Percentiles rank a stretch among this genome's conserved stretches.
Evolutionary conservation across 2,329 filamentous ascomycete species (phyloP).

Genomic region (Microdochium trichocladiopsis): DNA sequence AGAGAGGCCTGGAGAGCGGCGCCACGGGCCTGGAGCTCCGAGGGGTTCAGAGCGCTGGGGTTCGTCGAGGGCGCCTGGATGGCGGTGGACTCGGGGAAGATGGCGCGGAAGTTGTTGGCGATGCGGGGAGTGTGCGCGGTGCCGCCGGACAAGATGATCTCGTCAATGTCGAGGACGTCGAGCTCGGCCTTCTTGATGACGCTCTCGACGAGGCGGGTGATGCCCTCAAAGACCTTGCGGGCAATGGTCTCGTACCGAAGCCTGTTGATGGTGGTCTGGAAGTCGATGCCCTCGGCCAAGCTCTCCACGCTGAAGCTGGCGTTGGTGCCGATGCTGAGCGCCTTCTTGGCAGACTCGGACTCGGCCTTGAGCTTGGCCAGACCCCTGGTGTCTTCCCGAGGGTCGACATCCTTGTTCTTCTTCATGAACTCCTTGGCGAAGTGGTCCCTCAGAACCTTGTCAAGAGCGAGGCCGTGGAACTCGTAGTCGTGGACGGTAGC

Average conservation of each 20-base stretch:
- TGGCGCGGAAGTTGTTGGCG: constrained; percentile 66
- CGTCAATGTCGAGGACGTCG: constrained; percentile 87
- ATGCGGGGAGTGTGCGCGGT: constrained; percentile 92
- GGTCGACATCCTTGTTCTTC: constrained; percentile 81
- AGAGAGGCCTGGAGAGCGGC: constrained; percentile 93
- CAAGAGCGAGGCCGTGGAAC: constrained; percentile 76
- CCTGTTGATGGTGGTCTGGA: constrained; percentile 85
- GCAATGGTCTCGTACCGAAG: constrained; percentile 86
- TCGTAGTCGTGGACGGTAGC: constrained; percentile 96
- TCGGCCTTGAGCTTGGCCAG: constrained; percentile 91
- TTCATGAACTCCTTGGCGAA: constrained; percentile 99
- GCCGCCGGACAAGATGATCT: constrained; percentile 89
- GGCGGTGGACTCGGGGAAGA: constrained; percentile 75
- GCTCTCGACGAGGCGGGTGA: constrained; percentile 77
- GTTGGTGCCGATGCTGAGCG: constrained; percentile 79
- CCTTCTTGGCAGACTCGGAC: constrained; percentile 86
- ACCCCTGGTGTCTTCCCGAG: constrained; percentile 70
- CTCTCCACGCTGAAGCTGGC: constrained; percentile 91
- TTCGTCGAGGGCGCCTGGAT: constrained; percentile 80
- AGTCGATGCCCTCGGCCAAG: constrained; percentile 83
- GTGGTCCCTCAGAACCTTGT: constrained; percentile 88
- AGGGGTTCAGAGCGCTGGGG: constrained; percentile 79
- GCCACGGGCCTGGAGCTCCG: constrained; percentile 80
- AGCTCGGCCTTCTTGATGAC: constrained; percentile 88
- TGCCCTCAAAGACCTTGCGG: constrained; percentile 79